Evolutionary conservation across 1,284 basidiomycete species (phyloP).

Genomic region (Puccinia novopanici): DNA sequence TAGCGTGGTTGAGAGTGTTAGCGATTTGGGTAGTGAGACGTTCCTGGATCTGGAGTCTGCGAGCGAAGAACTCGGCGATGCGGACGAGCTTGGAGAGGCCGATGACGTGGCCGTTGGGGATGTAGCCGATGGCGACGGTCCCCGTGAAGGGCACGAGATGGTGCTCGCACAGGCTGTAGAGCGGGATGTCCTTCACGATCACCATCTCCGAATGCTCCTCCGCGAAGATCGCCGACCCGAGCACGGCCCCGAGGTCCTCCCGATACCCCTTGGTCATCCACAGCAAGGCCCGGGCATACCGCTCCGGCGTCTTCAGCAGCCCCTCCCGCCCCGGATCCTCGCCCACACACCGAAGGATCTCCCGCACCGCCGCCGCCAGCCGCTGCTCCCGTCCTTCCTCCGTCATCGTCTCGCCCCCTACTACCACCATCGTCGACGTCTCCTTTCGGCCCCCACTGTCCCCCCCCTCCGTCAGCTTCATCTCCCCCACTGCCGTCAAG

Average conservation of each 20-base stretch:
- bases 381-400: constrained; percentile 71
- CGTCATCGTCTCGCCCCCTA: too few relatives aligned
- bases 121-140: constrained; percentile 90
- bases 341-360: constrained; percentile 93
- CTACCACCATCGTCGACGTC: too few relatives aligned
- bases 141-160: constrained; percentile 98
- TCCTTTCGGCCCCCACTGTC: too few relatives aligned
- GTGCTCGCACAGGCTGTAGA: constrained; percentile 96
- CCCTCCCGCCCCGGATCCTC: constrained; percentile 96
- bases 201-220: constrained; percentile 99
- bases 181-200: constrained; percentile 94
- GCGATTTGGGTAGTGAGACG: constrained; percentile 97
- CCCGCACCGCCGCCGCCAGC: constrained; percentile 80
- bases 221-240: constrained; percentile 96
- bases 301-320: constrained; percentile 83
- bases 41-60: constrained; percentile 95
- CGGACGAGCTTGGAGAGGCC: constrained; percentile 96
- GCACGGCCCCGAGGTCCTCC: constrained; percentile 89
- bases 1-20: constrained; percentile 93
- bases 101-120: constrained; percentile 91
- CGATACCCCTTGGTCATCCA: constrained; percentile 99
- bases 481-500: too few relatives aligned
- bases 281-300: constrained; percentile 94
- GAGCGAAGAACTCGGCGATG: constrained; percentile 95
- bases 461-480: too few relatives aligned